Evolutionary conservation across 2,329 filamentous ascomycete species (phyloP).

Genomic region (Neocucurbitaria cava): DNA sequence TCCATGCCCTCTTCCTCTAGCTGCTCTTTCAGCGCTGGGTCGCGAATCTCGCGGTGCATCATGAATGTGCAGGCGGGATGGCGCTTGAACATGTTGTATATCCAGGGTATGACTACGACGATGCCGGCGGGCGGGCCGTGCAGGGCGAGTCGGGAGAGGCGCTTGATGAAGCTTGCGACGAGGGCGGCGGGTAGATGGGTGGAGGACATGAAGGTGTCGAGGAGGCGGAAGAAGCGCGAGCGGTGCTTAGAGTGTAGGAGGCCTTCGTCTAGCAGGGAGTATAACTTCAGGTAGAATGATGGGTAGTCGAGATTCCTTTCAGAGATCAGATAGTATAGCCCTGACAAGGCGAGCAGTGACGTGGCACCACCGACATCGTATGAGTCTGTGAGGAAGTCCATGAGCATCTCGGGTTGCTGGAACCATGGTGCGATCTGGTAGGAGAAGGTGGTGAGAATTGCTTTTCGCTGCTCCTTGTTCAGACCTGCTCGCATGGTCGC

Average conservation of each 20-base stretch:
- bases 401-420: constrained; percentile 82
- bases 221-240: constrained; percentile 87
- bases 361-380: constrained; percentile 87
- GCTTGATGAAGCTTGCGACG: constrained; percentile 95
- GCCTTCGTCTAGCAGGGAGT: constrained; percentile 85
- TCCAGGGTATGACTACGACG: constrained; percentile 87
- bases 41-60: constrained; percentile 79
- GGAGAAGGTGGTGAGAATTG: constrained; percentile 76
- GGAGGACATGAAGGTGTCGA: constrained; percentile 89
- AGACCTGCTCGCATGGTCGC: constrained; percentile 73
- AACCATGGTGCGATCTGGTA: constrained; percentile 89
- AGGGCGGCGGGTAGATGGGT: constrained; percentile 90
- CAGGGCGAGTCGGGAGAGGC: constrained; percentile 83
- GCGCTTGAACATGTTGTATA: constrained; percentile 90
- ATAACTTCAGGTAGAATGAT: constrained; percentile 90
- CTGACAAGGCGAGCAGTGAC: constrained; percentile 86
- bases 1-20: constrained; percentile 68
- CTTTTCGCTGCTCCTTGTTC: constrained; percentile 77
- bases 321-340: constrained; percentile 93
- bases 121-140: constrained; percentile 88
- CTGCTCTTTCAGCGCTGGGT: constrained; percentile 63
- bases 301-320: constrained; percentile 96
- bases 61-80: constrained; percentile 95
- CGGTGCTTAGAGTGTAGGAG: constrained; percentile 94
- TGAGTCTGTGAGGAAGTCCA: constrained; percentile 96